A percentile compares a stretch with the other conserved stretches of the same genome.
Conservation (phyloP, 306 rosid genomes). For the Nissolia schottii region DNA sequence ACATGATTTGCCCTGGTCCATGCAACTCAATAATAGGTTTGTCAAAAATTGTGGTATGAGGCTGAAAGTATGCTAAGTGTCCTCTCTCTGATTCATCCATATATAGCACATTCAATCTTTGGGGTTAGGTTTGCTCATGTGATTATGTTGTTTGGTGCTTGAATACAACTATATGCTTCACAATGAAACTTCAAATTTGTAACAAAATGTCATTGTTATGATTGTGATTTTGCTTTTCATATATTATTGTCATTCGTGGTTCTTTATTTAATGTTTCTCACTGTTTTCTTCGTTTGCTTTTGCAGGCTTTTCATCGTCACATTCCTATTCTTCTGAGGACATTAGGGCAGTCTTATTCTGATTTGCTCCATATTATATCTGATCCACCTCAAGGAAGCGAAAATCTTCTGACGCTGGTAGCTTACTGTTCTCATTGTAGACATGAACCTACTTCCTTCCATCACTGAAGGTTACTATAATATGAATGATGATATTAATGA, state of each 20-base stretch:
- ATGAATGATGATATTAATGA: background rate
- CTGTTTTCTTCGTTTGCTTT: constrained; percentile 18
- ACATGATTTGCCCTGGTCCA: background rate
- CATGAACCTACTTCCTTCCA: background rate
- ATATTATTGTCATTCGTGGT: background rate
- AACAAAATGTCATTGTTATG: background rate
- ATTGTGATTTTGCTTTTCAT: constrained; percentile 22
- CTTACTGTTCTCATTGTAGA: constrained; percentile 23
- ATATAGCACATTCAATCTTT: background rate
- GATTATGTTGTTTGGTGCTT: constrained; percentile 11
- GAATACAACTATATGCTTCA: background rate
- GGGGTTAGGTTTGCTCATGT: constrained; percentile 9
- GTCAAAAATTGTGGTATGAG: background rate
- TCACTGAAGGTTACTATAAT: background rate
- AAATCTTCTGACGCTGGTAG: constrained; percentile 82
- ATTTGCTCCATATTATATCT: constrained; percentile 75
- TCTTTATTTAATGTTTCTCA: constrained; percentile 18
- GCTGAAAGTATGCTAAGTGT: background rate
- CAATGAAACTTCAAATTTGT: background rate
- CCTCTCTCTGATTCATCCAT: background rate
- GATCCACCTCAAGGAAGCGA: constrained; percentile 99
- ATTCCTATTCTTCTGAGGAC: constrained; percentile 86
- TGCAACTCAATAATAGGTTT: background rate
- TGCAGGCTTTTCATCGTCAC: constrained; percentile 94
- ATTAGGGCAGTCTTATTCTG: constrained; percentile 79